These are phyloP conservation scores for Erythrobasidium yunnanense DNA, from an alignment of 768 basidiomycete species.

Conservation along the genomic window DNA sequence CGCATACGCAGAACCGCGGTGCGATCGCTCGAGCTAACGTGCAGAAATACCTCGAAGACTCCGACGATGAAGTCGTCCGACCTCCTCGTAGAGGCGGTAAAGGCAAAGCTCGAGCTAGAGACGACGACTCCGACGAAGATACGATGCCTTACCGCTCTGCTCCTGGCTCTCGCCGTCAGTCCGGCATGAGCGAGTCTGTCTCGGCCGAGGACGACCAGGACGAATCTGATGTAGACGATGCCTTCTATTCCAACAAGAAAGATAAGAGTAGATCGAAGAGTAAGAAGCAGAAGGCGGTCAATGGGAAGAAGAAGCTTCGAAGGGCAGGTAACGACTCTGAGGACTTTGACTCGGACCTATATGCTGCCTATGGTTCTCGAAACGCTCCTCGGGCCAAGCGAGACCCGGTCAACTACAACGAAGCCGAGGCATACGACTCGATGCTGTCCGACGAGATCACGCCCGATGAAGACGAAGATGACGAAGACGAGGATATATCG, in stretches of 20 bases:
- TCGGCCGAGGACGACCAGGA: conserved; percentile 32
- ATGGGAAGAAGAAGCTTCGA: conserved; percentile 21
- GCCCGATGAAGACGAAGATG: conserved; percentile 37
- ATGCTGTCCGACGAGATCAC: conserved; percentile 25
- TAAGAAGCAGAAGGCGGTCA: neutral
- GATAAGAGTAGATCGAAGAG: conserved; percentile 15
- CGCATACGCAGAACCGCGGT: neutral
- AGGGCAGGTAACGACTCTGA: neutral
- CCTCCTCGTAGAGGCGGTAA: conserved; percentile 3
- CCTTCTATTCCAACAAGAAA: conserved; percentile 28
- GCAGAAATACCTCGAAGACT: conserved; percentile 6
- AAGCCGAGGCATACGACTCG: conserved; percentile 27
- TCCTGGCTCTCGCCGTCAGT: too few relatives aligned
- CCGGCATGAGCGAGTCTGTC: too few relatives aligned
- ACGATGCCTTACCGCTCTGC: conserved; percentile 4
- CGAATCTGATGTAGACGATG: conserved; percentile 27
- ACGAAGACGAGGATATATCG: conserved; percentile 27
- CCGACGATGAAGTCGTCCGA: conserved; percentile 7
- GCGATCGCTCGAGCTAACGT: neutral
- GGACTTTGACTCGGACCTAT: neutral
- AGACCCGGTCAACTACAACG: conserved; percentile 6
- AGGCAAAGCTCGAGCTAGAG: neutral
- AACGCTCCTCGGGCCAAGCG: neutral
- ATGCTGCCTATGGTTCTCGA: conserved; percentile 23
- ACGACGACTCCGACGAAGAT: conserved; percentile 26